These are phyloP conservation scores for Trichoderma guizhouense DNA, from an alignment of 2,329 filamentous ascomycete genomes.

Conservation along the genomic window DNA sequence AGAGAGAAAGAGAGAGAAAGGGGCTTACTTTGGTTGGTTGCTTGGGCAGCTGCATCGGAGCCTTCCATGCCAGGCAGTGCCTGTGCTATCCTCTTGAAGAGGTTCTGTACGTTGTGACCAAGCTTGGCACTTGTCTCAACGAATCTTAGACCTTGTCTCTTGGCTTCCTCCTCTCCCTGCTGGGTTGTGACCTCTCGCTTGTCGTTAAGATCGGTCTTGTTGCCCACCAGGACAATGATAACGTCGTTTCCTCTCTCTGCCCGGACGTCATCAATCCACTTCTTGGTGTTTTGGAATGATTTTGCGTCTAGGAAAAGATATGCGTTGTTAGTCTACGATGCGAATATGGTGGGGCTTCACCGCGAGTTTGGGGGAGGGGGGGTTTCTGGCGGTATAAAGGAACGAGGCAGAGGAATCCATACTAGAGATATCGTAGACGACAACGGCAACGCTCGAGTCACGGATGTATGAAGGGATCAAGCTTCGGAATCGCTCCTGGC, in stretches of 20 bases:
- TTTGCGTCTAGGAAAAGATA: conserved; percentile 63
- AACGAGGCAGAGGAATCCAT: conserved; percentile 23
- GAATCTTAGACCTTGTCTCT: conserved; percentile 97
- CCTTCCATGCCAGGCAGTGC: conserved; percentile 97
- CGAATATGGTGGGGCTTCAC: conserved; percentile 15
- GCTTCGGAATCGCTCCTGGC: conserved; percentile 94
- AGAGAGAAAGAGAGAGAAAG: conserved; percentile 24
- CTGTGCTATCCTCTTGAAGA: conserved; percentile 98
- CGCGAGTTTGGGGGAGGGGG: conserved; percentile 12
- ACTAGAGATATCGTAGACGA: conserved; percentile 98
- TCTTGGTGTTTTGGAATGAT: conserved; percentile 96
- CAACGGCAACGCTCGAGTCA: conserved; percentile 95
- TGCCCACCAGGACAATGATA: conserved; percentile 96
- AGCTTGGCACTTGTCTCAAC: conserved; percentile 98
- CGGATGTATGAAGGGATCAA: conserved; percentile 98
- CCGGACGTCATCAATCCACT: conserved; percentile 98
- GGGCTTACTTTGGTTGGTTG: conserved; percentile 68
- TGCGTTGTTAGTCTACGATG: conserved; percentile 21
- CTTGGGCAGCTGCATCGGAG: conserved; percentile 71
- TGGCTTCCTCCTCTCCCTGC: conserved; percentile 96
- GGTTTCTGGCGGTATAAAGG: conserved; percentile 2
- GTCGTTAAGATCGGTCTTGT: conserved; percentile 98
- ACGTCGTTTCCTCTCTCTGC: conserved; percentile 97
- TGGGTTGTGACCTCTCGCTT: conserved; percentile 96
- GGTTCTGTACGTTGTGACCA: conserved; percentile 94